A percentile compares a stretch with the other conserved stretches of the same genome.
Evolutionary conservation across 176 grass and related monocot genomes (phyloP).

Genomic region (Calamus simplicifolius): DNA sequence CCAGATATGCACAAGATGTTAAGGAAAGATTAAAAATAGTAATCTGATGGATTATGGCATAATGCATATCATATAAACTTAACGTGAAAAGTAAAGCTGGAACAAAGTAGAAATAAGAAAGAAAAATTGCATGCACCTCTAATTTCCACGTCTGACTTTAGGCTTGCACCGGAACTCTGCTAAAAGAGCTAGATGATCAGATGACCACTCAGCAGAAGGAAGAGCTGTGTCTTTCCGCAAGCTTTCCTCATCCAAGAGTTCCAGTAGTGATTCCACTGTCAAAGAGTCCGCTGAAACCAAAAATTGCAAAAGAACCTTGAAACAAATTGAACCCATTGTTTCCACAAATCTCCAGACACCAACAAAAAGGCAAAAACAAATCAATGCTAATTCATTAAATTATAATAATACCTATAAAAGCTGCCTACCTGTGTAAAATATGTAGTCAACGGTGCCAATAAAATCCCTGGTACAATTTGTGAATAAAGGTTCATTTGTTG

Average conservation of each 20-base stretch:
- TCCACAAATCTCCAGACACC: no score
- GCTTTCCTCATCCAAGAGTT: constrained; percentile 94
- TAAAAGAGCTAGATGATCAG: constrained; percentile 94
- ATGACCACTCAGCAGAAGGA: constrained; percentile 97
- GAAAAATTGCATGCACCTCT: constrained; percentile 22
- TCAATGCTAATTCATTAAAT: no score
- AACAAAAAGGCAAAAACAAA: no score
- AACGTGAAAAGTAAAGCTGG: not conserved
- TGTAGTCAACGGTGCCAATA: constrained; percentile 87
- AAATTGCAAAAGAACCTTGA: not conserved
- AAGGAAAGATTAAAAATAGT: no score
- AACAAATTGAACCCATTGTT: not conserved
- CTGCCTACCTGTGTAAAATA: constrained; percentile 90
- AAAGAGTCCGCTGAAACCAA: constrained; percentile 84
- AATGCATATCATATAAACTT: not conserved
- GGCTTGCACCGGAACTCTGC: constrained; percentile 96
- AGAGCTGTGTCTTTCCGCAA: constrained; percentile 96
- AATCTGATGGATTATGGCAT: no score
- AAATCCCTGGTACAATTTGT: constrained; percentile 98
- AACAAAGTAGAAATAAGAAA: constrained; percentile 4
- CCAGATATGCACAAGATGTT: no score
- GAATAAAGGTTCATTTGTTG: constrained; percentile 95
- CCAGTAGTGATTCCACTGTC: constrained; percentile 85
- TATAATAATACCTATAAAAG: no score
- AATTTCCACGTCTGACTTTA: constrained; percentile 65